Conservation (phyloP, 23 red algal species). For the Gracilaria domingensis region DNA sequence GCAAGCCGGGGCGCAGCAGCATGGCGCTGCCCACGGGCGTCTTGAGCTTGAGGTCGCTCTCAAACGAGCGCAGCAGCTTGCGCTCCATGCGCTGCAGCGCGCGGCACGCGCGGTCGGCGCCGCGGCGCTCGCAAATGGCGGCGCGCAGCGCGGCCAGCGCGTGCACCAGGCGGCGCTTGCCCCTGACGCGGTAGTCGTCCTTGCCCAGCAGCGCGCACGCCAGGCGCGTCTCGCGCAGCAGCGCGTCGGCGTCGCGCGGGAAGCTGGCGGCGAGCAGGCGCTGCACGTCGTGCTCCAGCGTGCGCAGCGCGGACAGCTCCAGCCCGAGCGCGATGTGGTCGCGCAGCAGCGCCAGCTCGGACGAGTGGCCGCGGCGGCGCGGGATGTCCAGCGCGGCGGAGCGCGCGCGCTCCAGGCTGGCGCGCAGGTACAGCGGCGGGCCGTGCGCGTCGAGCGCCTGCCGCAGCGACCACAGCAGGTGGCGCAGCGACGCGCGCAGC, state of each 20-base stretch:
- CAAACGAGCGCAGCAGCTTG: slow-evolving; percentile 27
- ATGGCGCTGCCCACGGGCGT: slow-evolving; percentile 73
- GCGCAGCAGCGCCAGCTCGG: background rate
- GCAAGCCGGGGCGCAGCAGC: slow-evolving; percentile 70
- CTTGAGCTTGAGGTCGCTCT: slow-evolving; percentile 36
- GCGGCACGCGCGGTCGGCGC: background rate
- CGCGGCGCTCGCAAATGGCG: background rate
- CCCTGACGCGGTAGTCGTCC: slow-evolving; percentile 68
- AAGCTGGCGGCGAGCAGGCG: background rate
- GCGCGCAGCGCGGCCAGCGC: slow-evolving; percentile 13
- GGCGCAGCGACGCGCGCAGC: slow-evolving; percentile 41
- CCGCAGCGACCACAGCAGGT: slow-evolving; percentile 47
- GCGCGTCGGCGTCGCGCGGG: slow-evolving; percentile 1
- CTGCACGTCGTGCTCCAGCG: slow-evolving; percentile 15
- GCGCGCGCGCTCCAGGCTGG: slow-evolving; percentile 45
- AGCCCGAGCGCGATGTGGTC: slow-evolving; percentile 22
- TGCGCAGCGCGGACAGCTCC: slow-evolving; percentile 43
- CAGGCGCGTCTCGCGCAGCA: background rate
- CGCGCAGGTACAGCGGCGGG: slow-evolving; percentile 24
- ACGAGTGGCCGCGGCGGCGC: background rate
- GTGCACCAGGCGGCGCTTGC: slow-evolving; percentile 41
- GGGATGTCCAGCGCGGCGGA: slow-evolving; percentile 39
- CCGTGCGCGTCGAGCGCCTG: slow-evolving; percentile 28
- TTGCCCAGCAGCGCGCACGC: slow-evolving; percentile 38
- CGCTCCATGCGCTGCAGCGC: background rate